These are phyloP conservation scores for Schrenkiella parvula DNA, from an alignment of 345 rosid genomes.

Conservation along the genomic window DNA sequence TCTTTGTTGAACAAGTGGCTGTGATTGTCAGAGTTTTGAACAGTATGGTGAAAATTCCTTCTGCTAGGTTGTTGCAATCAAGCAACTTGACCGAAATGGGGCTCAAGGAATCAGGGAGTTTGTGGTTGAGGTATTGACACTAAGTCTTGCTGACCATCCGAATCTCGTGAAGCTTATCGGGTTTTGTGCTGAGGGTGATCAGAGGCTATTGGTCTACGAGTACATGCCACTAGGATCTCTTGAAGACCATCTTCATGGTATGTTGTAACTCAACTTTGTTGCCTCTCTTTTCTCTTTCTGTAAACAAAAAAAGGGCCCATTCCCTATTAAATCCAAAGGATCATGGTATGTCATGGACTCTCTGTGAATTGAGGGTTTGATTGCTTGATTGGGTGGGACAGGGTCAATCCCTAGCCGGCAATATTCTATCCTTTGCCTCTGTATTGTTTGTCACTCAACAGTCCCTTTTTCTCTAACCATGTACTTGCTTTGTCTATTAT, in stretches of 20 bases:
- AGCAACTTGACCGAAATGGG: conserved; percentile 84
- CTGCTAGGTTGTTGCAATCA: conserved; percentile 76
- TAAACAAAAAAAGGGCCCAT: background rate
- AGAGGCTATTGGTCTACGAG: conserved; percentile 81
- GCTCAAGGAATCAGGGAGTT: conserved; percentile 83
- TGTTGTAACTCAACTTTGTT: background rate
- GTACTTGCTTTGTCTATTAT: background rate
- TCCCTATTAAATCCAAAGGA: background rate
- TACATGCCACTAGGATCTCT: conserved; percentile 85
- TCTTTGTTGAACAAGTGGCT: background rate
- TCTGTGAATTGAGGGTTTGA: conserved; percentile 1
- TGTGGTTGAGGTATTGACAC: conserved; percentile 74
- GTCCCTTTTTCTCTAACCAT: background rate
- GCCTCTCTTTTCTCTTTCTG: background rate
- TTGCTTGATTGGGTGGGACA: conserved; percentile 17
- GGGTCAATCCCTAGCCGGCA: background rate
- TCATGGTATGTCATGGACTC: background rate
- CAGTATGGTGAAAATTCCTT: background rate
- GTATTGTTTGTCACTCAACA: background rate
- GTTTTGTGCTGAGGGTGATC: conserved; percentile 86
- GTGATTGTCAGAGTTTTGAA: conserved; percentile 8
- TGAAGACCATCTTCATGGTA: conserved; percentile 83
- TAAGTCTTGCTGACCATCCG: conserved; percentile 72
- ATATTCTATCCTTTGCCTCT: conserved; percentile 1
- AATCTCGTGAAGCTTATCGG: conserved; percentile 89